Evolutionary conservation across 371 early-diverging fungal genomes (phyloP), one percentile per base, ranked within the genome.

Genomic region (Rhizopus microsporus): DNA sequence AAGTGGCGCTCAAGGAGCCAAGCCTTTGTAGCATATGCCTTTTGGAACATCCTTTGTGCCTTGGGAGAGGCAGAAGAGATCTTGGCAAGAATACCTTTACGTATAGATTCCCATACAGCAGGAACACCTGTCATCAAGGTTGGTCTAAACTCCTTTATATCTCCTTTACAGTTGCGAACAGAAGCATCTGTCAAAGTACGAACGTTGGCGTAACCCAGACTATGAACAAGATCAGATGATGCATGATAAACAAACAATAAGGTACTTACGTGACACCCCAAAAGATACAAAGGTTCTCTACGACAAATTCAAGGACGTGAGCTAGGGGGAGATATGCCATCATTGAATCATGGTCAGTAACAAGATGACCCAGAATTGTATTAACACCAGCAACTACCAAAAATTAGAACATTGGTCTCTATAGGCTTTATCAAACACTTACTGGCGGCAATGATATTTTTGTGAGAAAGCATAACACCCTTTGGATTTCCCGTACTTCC

Each of bases 261-360:
- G 42, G 44, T 23, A 58, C 59, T 64, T 55, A 59, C 64, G 78
- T 69, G 23, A 88, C 75, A 54, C 95, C 95, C 72, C 81, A 84
- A 59, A 83, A 88, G 4, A 95, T 62, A 65, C 84, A 79, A 29
- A 87, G 68, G 47, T 84, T 80, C 63, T 95, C 93, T 40, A 93
- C 93, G 23, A 89, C 73, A 71, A 93, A 88, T 60, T 95, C 95
- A 56, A 93, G 80, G 6, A 92, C 90, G 79, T 99, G 99, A 40
- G 98, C 96, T 15, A 96, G 78, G 6, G 99, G 99, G 51, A 99
- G 81, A 72, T 94, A 97, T 12, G 94, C 93, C 53, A 97, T 80
- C 73, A 96, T 79, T 12, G 74, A 69, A 59, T 89, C 90, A 39
- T 75, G 72, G 33, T 70, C 75, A 17, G 67, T 73, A 37, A 82